phyloP scores from a whole-genome alignment of 768 basidiomycete species.

The Artomyces pyxidatus region DNA sequence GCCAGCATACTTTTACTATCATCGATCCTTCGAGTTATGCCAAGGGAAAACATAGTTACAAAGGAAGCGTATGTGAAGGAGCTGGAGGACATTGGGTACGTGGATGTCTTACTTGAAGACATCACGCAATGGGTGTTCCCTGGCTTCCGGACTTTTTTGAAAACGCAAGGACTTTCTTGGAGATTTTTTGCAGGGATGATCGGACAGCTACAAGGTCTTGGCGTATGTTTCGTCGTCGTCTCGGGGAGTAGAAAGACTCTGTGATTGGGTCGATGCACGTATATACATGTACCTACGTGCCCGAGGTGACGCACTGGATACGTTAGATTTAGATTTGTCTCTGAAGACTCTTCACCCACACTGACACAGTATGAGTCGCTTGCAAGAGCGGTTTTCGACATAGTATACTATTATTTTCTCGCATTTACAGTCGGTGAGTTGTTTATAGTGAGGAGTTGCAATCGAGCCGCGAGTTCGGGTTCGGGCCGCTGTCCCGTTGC shows the following conservation, averaged over 20 bases:
- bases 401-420: too few species aligned
- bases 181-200: slow-evolving; percentile 33
- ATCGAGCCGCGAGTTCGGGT: too few species aligned
- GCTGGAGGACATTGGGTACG: slow-evolving; percentile 44
- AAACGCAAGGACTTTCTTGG: slow-evolving; percentile 35
- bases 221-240: slow-evolving; percentile 45
- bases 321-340: too few species aligned
- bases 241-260: slow-evolving; percentile 14
- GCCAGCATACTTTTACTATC: slow-evolving; percentile 24
- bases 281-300: background rate
- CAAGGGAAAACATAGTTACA: slow-evolving; percentile 41
- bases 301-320: slow-evolving; percentile 5
- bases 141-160: slow-evolving; percentile 43
- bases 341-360: too few species aligned
- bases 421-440: too few species aligned
- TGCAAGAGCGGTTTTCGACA: too few species aligned
- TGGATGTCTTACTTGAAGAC: slow-evolving; percentile 46
- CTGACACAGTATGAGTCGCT: too few species aligned
- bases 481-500: too few species aligned
- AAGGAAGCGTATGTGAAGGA: slow-evolving; percentile 33
- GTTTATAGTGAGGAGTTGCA: too few species aligned
- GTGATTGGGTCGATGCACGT: too few species aligned
- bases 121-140: slow-evolving; percentile 52
- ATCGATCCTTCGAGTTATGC: slow-evolving; percentile 30
- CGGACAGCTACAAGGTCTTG: slow-evolving; percentile 28